Percentiles rank a stretch among this genome's conserved stretches.
Evolutionary conservation across 139 green algal genomes (phyloP).

Genomic region (Eudorina sp.): DNA sequence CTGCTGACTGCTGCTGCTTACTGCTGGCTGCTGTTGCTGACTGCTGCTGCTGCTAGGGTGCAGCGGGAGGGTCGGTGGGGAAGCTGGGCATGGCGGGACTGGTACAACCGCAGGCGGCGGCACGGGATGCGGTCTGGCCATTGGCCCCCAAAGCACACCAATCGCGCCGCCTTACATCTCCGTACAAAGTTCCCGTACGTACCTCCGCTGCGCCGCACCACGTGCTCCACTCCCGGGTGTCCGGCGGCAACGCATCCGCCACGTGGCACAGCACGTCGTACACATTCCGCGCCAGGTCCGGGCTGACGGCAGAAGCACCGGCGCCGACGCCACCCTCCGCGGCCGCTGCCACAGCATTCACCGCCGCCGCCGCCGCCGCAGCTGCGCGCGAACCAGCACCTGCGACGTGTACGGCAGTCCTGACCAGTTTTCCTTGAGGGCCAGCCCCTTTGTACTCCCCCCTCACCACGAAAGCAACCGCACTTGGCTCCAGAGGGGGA

Average conservation of each 20-base stretch:
- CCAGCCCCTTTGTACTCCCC: too few relatives aligned
- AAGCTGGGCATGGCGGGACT: too few relatives aligned
- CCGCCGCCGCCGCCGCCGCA: not conserved
- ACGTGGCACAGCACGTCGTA: slow-evolving; percentile 62
- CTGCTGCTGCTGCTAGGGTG: too few relatives aligned
- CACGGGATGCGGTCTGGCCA: too few relatives aligned
- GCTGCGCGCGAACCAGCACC: not conserved
- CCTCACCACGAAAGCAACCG: not conserved
- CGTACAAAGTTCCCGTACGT: too few relatives aligned
- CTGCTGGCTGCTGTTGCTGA: too few relatives aligned
- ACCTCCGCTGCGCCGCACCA: slow-evolving; percentile 83
- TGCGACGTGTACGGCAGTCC: not conserved
- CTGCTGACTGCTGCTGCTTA: too few relatives aligned
- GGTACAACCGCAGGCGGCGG: too few relatives aligned
- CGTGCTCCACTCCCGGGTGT: slow-evolving; percentile 55
- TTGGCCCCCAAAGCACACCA: too few relatives aligned
- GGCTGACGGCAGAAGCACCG: not conserved
- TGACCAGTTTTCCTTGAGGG: too few relatives aligned
- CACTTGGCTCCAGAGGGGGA: not conserved
- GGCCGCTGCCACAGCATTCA: not conserved
- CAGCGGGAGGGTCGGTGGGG: too few relatives aligned
- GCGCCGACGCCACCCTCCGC: not conserved
- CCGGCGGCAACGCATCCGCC: slow-evolving; percentile 1
- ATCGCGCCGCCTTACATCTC: too few relatives aligned
- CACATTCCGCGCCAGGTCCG: slow-evolving; percentile 54